Conservation (phyloP, 345 rosid genomes). For the Eucalyptus tenuipes region DNA sequence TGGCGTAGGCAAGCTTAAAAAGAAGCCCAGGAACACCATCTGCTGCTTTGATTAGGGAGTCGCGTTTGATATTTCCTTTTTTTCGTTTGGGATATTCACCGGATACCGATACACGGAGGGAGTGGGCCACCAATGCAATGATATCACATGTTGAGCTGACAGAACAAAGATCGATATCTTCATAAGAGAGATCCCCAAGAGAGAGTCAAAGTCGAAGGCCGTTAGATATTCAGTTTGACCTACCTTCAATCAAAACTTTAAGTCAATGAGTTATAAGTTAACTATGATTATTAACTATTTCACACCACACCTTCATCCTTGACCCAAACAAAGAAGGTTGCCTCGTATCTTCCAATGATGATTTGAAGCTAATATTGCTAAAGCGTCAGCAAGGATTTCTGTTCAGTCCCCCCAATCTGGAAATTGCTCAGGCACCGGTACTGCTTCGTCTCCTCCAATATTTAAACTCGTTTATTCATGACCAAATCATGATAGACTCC, state of each 20-base stretch:
- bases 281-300: too few species aligned
- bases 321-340: too few species aligned
- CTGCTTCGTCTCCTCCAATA: neutral
- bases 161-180: neutral
- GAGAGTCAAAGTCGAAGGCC: neutral
- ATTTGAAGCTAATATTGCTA: neutral
- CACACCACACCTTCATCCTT: too few species aligned
- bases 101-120: accelerated
- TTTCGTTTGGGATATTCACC: neutral
- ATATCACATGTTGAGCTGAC: neutral
- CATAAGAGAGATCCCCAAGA: neutral
- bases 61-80: accelerated
- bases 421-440: neutral
- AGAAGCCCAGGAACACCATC: neutral
- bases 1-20: neutral
- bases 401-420: neutral
- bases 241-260: accelerated
- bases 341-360: neutral
- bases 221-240: accelerated
- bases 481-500: too few species aligned
- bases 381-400: neutral
- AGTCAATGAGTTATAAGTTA: too few species aligned
- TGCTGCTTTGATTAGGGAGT: neutral
- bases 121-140: neutral
- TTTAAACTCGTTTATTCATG: neutral